These are phyloP conservation scores for Zygosaccharomyces bisporus DNA, from an alignment of 805 yeast species.

Conservation along the genomic window DNA sequence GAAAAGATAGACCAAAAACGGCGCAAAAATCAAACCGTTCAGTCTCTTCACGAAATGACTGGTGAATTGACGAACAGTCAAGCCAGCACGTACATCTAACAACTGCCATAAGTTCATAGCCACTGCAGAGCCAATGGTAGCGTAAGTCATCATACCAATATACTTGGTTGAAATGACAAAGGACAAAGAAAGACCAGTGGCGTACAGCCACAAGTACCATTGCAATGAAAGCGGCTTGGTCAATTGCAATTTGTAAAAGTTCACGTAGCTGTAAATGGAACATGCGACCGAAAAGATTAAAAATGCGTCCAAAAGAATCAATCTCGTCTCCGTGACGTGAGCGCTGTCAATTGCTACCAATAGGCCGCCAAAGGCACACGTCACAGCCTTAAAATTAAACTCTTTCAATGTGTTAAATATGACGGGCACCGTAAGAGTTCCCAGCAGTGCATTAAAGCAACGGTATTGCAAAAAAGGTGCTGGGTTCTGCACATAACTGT, in stretches of 20 bases:
- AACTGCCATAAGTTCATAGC: slow-evolving; percentile 82
- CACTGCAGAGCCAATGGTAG: slow-evolving; percentile 85
- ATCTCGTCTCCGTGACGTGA: slow-evolving; percentile 83
- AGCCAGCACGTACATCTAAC: slow-evolving; percentile 66
- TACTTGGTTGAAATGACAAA: slow-evolving; percentile 94
- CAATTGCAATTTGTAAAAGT: slow-evolving; percentile 67
- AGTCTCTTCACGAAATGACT: slow-evolving; percentile 76
- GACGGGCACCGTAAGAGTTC: slow-evolving; percentile 76
- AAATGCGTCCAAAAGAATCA: slow-evolving; percentile 89
- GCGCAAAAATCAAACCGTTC: slow-evolving; percentile 67
- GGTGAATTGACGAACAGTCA: slow-evolving; percentile 50
- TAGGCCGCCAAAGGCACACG: slow-evolving; percentile 72
- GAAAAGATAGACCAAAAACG: slow-evolving; percentile 73
- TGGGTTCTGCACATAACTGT: slow-evolving; percentile 67
- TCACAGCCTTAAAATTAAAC: slow-evolving; percentile 70
- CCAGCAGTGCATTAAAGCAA: slow-evolving; percentile 72
- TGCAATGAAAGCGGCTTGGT: slow-evolving; percentile 55
- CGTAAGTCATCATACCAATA: slow-evolving; percentile 90
- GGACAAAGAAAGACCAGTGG: slow-evolving; percentile 83
- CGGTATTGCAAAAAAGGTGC: slow-evolving; percentile 87
- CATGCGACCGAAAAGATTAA: slow-evolving; percentile 78
- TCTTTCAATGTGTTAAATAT: slow-evolving; percentile 84
- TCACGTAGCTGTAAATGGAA: slow-evolving; percentile 72
- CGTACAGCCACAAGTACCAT: slow-evolving; percentile 87
- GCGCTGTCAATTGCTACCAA: slow-evolving; percentile 85